Base-by-base conservation (phyloP, 2,329 filamentous ascomycete genomes). In the Hirsutella minnesotensis region DNA sequence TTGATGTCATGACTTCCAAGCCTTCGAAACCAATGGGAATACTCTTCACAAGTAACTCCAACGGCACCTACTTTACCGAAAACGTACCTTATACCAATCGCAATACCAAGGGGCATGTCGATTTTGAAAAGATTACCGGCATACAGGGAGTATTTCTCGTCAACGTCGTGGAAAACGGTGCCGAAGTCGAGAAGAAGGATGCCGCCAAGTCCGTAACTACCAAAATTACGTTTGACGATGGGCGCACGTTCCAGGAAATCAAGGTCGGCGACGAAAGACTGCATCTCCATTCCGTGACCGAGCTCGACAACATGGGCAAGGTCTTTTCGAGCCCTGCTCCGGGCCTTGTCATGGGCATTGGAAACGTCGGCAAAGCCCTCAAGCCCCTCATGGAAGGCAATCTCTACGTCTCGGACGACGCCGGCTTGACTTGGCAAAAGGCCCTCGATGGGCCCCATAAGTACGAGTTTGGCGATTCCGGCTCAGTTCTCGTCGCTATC, bases 381-480 rank as follows among this genome's bases (percentile, higher is more conserved):
- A 75, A 79, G 47, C 63, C 70, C 7, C 90, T 89, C 56, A 67
- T 69, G 3, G 77, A 95, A 9, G 81, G 87, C 12, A 78, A 86
- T 58, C 75, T 95, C 1, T 96, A 81, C 56, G 79, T 96, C 21
- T 98, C 92, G 0, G 86, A 95, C 56, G 80, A 96, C 61, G 90
- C 89, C 18, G 92, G 92, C 34, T 65, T 86, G 46, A 89, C 80
- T 1, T 98, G 94, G 92, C 77, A 70, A 31, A 69, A 80, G 56
- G 76, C 81, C 0, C 72, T 86, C 5, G 70, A 88, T 15, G 86
- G 86, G 18, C 84, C 89, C 12, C 88, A 96, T 65, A 92, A 94
- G 60, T 98, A 94, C 62, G 89, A 95, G 56, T 94, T 96, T 59
- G 92, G 92, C 42, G 90, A 95, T 53, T 83, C 94, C 51, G 92